A percentile compares a stretch with the other conserved stretches of the same genome.
Evolutionary conservation across 1,284 basidiomycete species (phyloP).

Genomic region (Pyrrhoderma lamaoense): DNA sequence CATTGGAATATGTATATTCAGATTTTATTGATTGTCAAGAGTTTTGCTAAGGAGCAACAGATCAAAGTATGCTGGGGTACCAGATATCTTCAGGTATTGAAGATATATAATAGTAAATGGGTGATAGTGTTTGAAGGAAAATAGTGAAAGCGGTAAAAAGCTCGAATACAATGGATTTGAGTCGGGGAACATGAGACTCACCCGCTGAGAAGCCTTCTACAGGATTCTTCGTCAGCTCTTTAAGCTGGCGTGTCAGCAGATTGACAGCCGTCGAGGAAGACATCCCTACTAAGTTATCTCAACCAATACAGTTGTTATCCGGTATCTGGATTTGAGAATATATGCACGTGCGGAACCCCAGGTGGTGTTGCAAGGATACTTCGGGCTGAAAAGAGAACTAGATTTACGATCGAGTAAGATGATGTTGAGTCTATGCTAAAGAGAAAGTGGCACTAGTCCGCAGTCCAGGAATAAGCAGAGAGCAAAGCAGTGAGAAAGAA

Average conservation of each 20-base stretch:
- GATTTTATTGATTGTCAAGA: too few species aligned
- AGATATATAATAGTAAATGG: too few species aligned
- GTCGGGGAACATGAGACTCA: conserved; percentile 28
- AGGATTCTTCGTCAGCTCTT: conserved; percentile 83
- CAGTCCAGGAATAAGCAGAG: too few species aligned
- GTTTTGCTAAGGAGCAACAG: too few species aligned
- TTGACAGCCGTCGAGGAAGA: conserved; percentile 50
- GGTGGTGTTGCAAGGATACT: not conserved
- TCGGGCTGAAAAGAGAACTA: not conserved
- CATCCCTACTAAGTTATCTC: conserved; percentile 4
- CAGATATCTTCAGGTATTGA: too few species aligned
- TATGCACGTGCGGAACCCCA: not conserved
- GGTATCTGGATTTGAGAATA: not conserved
- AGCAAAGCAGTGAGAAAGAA: too few species aligned
- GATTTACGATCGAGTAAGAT: not conserved
- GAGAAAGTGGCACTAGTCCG: not conserved
- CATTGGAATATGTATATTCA: too few species aligned
- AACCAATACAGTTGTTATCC: not conserved
- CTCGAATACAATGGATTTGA: not conserved
- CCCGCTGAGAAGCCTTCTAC: conserved; percentile 94
- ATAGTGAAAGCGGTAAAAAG: not conserved
- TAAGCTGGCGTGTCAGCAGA: conserved; percentile 72
- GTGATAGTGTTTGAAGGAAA: too few species aligned
- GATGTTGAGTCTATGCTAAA: not conserved
- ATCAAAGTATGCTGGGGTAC: too few species aligned